Evolutionary conservation across 805 yeast genomes (phyloP).

Genomic region (Dipodascopsis tothii): DNA sequence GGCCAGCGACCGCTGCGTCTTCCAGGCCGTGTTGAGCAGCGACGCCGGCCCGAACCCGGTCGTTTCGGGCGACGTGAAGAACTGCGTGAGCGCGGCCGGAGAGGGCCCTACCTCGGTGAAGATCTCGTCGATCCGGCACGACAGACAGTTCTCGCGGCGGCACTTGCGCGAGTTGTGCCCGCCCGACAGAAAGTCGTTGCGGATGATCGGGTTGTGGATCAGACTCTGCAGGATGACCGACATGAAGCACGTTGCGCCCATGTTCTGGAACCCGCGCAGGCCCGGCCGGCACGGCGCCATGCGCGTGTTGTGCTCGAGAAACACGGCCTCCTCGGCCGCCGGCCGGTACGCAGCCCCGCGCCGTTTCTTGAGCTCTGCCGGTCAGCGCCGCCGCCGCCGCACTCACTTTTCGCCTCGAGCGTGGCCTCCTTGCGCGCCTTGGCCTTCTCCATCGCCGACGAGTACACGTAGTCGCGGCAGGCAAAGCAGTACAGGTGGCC

Average conservation of each 20-base stretch:
- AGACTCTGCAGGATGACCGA: slow-evolving; percentile 84
- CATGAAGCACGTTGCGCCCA: slow-evolving; percentile 98
- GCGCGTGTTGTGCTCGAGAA: slow-evolving; percentile 12
- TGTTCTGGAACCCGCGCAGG: slow-evolving; percentile 76
- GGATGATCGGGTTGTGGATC: slow-evolving; percentile 81
- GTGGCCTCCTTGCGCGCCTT: slow-evolving; percentile 29
- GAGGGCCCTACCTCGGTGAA: slow-evolving; percentile 43
- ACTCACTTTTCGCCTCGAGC: slow-evolving; percentile 5
- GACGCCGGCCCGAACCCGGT: slow-evolving; percentile 77
- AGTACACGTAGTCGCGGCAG: slow-evolving; percentile 67
- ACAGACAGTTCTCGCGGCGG: slow-evolving; percentile 46
- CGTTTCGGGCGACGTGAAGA: slow-evolving; percentile 55
- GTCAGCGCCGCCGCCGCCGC: not conserved
- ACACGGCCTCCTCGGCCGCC: slow-evolving; percentile 10
- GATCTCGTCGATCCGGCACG: slow-evolving; percentile 78
- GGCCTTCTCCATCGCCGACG: slow-evolving; percentile 48
- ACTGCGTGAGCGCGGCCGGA: slow-evolving; percentile 25
- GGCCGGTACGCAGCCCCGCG: not conserved
- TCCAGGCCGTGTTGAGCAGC: slow-evolving; percentile 80
- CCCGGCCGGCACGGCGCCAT: slow-evolving; percentile 38
- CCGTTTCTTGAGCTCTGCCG: slow-evolving; percentile 5
- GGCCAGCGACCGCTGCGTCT: slow-evolving; percentile 72
- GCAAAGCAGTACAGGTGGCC: slow-evolving; percentile 71
- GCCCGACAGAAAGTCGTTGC: slow-evolving; percentile 70
- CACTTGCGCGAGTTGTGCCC: slow-evolving; percentile 53